These are phyloP conservation scores for Talaromyces sp. DNA, from an alignment of 2,329 filamentous ascomycete species.

Conservation along the genomic window DNA sequence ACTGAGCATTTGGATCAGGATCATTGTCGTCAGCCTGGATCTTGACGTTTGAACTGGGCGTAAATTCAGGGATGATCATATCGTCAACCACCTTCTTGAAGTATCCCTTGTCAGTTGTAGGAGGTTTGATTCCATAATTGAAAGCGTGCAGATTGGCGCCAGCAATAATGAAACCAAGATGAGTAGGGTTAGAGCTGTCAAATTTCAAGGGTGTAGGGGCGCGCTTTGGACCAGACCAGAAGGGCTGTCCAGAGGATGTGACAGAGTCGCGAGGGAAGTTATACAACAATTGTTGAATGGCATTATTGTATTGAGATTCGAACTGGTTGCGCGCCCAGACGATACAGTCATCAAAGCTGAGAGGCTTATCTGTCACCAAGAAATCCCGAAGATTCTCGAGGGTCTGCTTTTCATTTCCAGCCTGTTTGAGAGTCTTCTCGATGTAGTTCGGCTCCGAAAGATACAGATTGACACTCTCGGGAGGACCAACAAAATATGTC, in stretches of 20 bases:
- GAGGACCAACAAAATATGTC: constrained; percentile 85
- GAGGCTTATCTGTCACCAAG: constrained; percentile 84
- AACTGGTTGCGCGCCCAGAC: constrained; percentile 92
- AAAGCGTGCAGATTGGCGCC: constrained; percentile 92
- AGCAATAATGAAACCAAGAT: constrained; percentile 82
- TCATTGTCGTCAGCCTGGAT: constrained; percentile 96
- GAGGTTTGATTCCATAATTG: constrained; percentile 96
- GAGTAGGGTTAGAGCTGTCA: constrained; percentile 75
- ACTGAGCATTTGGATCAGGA: constrained; percentile 78
- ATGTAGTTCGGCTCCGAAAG: constrained; percentile 89
- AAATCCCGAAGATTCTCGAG: constrained; percentile 86
- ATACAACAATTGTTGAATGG: constrained; percentile 89
- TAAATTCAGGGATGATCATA: constrained; percentile 94
- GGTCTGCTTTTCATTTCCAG: constrained; percentile 91
- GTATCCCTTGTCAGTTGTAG: constrained; percentile 64
- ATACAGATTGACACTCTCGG: constrained; percentile 92
- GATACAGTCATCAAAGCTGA: constrained; percentile 93
- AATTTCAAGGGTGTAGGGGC: constrained; percentile 91
- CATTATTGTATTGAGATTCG: constrained; percentile 95
- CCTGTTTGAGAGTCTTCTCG: constrained; percentile 80
- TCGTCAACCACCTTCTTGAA: constrained; percentile 80
- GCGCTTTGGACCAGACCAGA: constrained; percentile 98
- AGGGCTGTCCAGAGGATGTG: constrained; percentile 82
- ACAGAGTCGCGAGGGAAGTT: constrained; percentile 95
- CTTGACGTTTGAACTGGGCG: constrained; percentile 84